Conservation (phyloP, 139 green algal species). For the Picochlorum costavermella region DNA sequence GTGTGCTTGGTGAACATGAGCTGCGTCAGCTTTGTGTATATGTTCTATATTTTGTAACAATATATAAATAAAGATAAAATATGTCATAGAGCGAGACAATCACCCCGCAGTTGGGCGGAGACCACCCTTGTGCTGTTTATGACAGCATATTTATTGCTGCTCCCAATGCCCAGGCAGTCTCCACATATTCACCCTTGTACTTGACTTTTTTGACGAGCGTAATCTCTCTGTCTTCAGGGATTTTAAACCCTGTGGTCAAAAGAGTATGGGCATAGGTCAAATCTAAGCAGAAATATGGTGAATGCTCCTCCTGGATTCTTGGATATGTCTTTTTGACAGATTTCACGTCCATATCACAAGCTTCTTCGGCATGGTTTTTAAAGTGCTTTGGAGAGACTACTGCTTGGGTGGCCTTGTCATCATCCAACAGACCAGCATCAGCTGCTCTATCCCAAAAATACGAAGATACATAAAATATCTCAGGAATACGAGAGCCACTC, state of each 20-base stretch:
- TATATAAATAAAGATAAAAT: slow-evolving; percentile 4
- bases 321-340: slow-evolving; percentile 17
- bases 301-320: slow-evolving; percentile 30
- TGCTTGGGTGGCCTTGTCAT: slow-evolving; percentile 24
- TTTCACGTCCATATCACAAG: slow-evolving; percentile 23
- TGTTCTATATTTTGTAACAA: too few relatives aligned
- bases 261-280: slow-evolving; percentile 77
- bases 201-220: slow-evolving; percentile 60
- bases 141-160: slow-evolving; percentile 69
- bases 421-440: slow-evolving; percentile 39
- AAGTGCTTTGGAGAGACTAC: slow-evolving; percentile 37
- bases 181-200: slow-evolving; percentile 78
- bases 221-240: slow-evolving; percentile 30
- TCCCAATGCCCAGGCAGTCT: slow-evolving; percentile 85
- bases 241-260: slow-evolving; percentile 76
- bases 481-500: slow-evolving; percentile 43
- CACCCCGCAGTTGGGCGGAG: neutral
- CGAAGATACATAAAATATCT: slow-evolving; percentile 80
- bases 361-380: slow-evolving; percentile 31
- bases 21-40: too few relatives aligned
- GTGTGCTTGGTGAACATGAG: too few relatives aligned
- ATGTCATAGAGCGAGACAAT: neutral
- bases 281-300: slow-evolving; percentile 90
- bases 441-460: slow-evolving; percentile 92
- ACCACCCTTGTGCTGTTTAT: neutral